Conservation (phyloP, 2,329 filamentous ascomycete species). For the Trichoderma afroharzianum region DNA sequence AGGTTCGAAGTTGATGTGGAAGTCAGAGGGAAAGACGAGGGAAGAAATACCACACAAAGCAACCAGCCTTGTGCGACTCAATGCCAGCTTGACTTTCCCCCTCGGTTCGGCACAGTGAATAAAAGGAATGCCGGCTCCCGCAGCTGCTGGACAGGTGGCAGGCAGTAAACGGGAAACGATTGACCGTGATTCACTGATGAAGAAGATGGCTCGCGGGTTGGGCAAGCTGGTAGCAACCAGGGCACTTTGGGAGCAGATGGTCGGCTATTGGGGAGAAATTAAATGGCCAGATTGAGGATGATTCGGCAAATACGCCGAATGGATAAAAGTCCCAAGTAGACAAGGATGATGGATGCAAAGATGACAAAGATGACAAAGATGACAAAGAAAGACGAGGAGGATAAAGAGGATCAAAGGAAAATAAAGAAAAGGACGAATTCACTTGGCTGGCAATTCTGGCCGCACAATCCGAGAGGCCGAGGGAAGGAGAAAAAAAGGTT, state of each 20-base stretch:
- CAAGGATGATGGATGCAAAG: background rate
- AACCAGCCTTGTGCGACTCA: background rate
- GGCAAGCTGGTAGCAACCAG: background rate
- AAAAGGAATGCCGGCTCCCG: background rate
- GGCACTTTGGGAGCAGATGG: background rate
- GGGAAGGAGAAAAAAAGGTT: background rate
- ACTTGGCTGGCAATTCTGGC: background rate
- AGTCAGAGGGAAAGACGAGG: background rate
- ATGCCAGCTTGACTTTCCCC: conserved; percentile 3
- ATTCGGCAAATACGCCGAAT: background rate
- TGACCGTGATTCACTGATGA: conserved; percentile 5
- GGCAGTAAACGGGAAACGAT: background rate
- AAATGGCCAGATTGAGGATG: conserved; percentile 6
- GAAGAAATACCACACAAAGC: background rate
- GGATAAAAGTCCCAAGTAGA: background rate
- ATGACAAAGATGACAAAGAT: background rate
- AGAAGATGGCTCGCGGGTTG: background rate
- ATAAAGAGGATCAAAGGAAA: background rate
- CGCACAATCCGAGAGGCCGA: background rate
- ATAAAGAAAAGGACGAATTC: background rate
- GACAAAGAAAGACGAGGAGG: background rate
- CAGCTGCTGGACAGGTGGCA: background rate
- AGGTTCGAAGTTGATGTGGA: background rate
- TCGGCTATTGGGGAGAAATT: background rate
- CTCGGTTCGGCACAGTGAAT: background rate